Evolutionary conservation across 768 basidiomycete species (phyloP).

Genomic region (Boletus tylopilopsis): DNA sequence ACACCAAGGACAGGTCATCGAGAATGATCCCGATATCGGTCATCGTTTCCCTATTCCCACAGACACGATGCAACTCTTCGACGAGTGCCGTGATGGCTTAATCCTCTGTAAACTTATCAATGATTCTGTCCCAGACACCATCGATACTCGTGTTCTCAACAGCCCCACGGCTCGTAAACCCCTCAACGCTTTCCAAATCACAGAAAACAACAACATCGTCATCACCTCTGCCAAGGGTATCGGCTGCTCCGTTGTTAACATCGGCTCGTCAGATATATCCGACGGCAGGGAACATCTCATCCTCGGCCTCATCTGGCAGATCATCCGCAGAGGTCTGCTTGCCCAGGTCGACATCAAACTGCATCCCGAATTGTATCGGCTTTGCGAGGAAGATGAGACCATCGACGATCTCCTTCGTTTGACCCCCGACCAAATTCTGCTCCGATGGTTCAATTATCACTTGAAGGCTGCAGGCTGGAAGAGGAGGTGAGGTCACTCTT

Average conservation of each 20-base stretch:
- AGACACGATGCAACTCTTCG: slow-evolving; percentile 97
- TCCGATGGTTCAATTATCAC: slow-evolving; percentile 99
- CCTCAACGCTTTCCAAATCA: slow-evolving; percentile 97
- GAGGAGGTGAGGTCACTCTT: slow-evolving; percentile 50
- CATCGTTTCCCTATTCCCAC: slow-evolving; percentile 88
- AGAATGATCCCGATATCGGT: slow-evolving; percentile 83
- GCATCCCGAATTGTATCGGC: slow-evolving; percentile 93
- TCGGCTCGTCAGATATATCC: slow-evolving; percentile 87
- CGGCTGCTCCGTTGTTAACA: slow-evolving; percentile 98
- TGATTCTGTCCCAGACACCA: slow-evolving; percentile 98
- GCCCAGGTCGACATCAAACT: slow-evolving; percentile 97
- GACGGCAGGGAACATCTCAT: slow-evolving; percentile 96
- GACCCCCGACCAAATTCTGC: slow-evolving; percentile 94
- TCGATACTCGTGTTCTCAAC: slow-evolving; percentile 97
- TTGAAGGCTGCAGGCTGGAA: slow-evolving; percentile 93
- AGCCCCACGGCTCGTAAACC: slow-evolving; percentile 76
- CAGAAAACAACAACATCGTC: slow-evolving; percentile 99
- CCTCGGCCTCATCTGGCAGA: slow-evolving; percentile 97
- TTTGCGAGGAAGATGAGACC: slow-evolving; percentile 96
- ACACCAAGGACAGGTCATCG: slow-evolving; percentile 65
- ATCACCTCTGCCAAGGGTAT: slow-evolving; percentile 98
- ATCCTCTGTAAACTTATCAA: slow-evolving; percentile 98
- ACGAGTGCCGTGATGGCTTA: slow-evolving; percentile 93
- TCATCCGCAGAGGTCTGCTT: slow-evolving; percentile 91
- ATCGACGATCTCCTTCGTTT: slow-evolving; percentile 91